Evolutionary conservation across 495 filamentous ascomycete genomes (phyloP).

Genomic region (Neurospora sp.): DNA sequence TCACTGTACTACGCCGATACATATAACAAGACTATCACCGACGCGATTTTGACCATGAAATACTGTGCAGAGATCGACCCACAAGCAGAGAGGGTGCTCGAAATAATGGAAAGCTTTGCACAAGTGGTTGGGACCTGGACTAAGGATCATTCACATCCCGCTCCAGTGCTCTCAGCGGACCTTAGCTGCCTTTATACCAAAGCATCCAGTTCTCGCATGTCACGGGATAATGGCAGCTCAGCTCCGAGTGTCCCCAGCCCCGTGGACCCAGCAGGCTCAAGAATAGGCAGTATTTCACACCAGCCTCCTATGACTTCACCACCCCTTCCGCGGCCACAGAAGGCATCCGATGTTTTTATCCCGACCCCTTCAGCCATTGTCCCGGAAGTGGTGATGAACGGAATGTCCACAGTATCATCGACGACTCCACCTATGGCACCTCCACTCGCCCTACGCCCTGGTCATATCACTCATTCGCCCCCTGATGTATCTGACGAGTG

Average conservation of each 20-base stretch:
- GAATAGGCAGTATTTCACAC: slow-evolving; percentile 3
- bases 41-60: slow-evolving; percentile 49
- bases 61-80: slow-evolving; percentile 54
- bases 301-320: slow-evolving; percentile 12
- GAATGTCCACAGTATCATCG: slow-evolving; percentile 5
- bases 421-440: not conserved
- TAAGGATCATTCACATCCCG: slow-evolving; percentile 28
- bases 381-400: slow-evolving; percentile 12
- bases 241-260: not conserved
- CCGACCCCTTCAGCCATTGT: slow-evolving; percentile 1
- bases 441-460: slow-evolving; percentile 1
- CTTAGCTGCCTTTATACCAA: slow-evolving; percentile 21
- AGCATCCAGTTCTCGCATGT: slow-evolving; percentile 1
- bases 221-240: slow-evolving; percentile 1
- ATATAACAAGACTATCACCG: slow-evolving; percentile 44
- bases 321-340: slow-evolving; percentile 5
- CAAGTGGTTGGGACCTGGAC: slow-evolving; percentile 38
- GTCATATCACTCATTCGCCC: slow-evolving; percentile 9
- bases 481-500: slow-evolving; percentile 35
- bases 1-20: slow-evolving; percentile 48
- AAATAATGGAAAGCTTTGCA: slow-evolving; percentile 53
- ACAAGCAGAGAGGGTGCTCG: slow-evolving; percentile 52
- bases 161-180: slow-evolving; percentile 30
- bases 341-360: slow-evolving; percentile 10
- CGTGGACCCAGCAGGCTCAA: not conserved